Conservation (phyloP, 331 rosid species). For the Quercus tomentella region DNA sequence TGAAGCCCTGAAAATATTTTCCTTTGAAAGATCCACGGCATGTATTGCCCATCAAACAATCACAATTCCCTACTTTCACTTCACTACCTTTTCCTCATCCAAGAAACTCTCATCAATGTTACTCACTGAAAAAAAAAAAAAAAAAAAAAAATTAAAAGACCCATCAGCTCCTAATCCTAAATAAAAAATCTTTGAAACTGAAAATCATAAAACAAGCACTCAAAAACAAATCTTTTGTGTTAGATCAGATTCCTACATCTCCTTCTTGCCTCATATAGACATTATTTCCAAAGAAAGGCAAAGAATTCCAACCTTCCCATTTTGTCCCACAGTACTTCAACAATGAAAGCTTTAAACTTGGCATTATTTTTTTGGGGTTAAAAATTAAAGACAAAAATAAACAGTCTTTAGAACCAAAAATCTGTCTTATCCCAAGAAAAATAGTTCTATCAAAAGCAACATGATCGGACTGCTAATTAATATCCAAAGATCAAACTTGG, state of each 20-base stretch:
- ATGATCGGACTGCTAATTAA: neutral
- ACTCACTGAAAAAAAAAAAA: neutral
- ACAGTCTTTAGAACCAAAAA: neutral
- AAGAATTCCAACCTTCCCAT: neutral
- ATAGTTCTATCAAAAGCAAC: constrained; percentile 1
- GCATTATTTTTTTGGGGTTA: neutral
- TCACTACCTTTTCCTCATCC: constrained; percentile 43
- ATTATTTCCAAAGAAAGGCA: neutral
- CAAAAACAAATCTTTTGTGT: neutral
- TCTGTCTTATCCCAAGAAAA: neutral
- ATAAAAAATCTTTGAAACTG: neutral
- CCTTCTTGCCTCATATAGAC: neutral
- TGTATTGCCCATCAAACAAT: constrained; percentile 98
- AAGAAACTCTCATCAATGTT: constrained; percentile 49
- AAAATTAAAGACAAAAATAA: neutral
- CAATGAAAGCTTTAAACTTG: neutral
- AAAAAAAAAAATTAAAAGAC: neutral
- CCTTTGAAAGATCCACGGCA: constrained; percentile 99
- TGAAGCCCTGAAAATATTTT: constrained; percentile 65
- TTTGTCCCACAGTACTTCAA: neutral
- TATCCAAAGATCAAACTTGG: constrained; percentile 5
- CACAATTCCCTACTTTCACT: constrained; percentile 23
- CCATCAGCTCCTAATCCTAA: neutral
- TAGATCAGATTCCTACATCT: neutral
- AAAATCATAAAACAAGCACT: neutral